Evolutionary conservation across 202 grass and related monocot genomes (phyloP).

Genomic region (Brachypodium distachyon): DNA sequence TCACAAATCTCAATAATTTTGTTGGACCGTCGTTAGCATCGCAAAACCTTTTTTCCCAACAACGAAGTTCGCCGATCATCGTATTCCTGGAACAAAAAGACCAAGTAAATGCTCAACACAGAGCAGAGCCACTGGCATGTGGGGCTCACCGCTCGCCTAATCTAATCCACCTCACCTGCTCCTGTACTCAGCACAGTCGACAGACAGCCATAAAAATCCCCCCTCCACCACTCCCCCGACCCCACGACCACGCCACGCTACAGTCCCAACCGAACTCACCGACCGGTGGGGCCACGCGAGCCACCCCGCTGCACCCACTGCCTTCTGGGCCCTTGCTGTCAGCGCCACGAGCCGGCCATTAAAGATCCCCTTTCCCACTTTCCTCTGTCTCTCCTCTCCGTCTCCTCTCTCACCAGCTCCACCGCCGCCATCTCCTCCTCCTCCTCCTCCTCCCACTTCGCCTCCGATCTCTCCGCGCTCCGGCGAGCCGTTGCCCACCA

Average conservation of each 20-base stretch:
- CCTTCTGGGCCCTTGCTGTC: not conserved
- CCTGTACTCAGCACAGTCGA: slow-evolving; percentile 5
- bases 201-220: not conserved
- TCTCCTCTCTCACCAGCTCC: slow-evolving; percentile 16
- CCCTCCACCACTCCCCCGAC: not conserved
- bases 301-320: not conserved
- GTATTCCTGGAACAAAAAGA: too few relatives aligned
- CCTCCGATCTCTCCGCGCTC: slow-evolving; percentile 18
- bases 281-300: not conserved
- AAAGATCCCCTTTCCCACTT: slow-evolving; percentile 12
- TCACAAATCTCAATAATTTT: too few relatives aligned
- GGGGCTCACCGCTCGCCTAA: not conserved
- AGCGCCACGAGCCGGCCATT: not conserved
- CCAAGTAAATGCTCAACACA: too few relatives aligned
- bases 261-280: not conserved
- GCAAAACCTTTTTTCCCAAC: too few relatives aligned
- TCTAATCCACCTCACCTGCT: not conserved
- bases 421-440: not conserved
- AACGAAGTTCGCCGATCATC: too few relatives aligned
- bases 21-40: too few relatives aligned
- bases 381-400: not conserved
- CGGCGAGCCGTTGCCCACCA: not conserved
- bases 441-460: slow-evolving; percentile 1
- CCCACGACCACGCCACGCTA: not conserved
- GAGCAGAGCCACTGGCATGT: too few relatives aligned